Evolutionary conservation across 768 basidiomycete species (phyloP).

Genomic region (Gymnopilus junonius): DNA sequence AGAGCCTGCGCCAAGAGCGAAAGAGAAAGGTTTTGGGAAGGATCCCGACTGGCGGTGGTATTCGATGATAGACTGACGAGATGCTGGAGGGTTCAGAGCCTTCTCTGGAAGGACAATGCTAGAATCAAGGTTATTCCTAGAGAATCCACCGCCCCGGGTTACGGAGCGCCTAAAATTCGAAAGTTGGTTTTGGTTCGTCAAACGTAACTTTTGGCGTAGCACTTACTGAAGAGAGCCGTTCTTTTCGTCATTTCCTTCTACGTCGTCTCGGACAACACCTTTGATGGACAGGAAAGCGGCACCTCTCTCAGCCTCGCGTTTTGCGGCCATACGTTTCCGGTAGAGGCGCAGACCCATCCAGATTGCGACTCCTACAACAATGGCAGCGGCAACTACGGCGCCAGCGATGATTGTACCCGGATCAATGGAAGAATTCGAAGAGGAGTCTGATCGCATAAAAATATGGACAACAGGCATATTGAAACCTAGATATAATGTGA

Average conservation of each 20-base stretch:
- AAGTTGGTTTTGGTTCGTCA: background rate
- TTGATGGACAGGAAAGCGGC: conserved; percentile 53
- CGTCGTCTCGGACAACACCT: conserved; percentile 43
- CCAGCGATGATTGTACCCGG: conserved; percentile 50
- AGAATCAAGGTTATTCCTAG: conserved; percentile 45
- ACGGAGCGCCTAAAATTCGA: conserved; percentile 17
- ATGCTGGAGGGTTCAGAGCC: conserved; percentile 39
- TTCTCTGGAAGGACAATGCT: conserved; percentile 60
- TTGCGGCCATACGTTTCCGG: conserved; percentile 42
- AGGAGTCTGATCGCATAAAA: conserved; percentile 16
- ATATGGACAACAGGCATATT: conserved; percentile 26
- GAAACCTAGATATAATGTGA: background rate
- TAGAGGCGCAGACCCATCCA: conserved; percentile 49
- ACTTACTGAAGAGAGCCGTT: conserved; percentile 25
- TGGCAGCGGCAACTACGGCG: conserved; percentile 48
- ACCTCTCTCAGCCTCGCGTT: conserved; percentile 39
- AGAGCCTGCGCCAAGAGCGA: conserved; percentile 36
- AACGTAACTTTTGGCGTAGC: conserved; percentile 1
- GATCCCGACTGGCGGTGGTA: conserved; percentile 47
- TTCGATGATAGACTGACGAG: conserved; percentile 46
- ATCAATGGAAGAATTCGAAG: conserved; percentile 14
- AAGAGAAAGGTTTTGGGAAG: conserved; percentile 45
- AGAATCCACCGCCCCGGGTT: conserved; percentile 32
- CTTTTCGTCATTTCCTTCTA: conserved; percentile 23
- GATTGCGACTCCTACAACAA: conserved; percentile 39